A percentile compares a stretch with the other conserved stretches of the same genome.
Evolutionary conservation across 441 rosid species (phyloP).

Genomic region (Bruguiera hainesii): DNA sequence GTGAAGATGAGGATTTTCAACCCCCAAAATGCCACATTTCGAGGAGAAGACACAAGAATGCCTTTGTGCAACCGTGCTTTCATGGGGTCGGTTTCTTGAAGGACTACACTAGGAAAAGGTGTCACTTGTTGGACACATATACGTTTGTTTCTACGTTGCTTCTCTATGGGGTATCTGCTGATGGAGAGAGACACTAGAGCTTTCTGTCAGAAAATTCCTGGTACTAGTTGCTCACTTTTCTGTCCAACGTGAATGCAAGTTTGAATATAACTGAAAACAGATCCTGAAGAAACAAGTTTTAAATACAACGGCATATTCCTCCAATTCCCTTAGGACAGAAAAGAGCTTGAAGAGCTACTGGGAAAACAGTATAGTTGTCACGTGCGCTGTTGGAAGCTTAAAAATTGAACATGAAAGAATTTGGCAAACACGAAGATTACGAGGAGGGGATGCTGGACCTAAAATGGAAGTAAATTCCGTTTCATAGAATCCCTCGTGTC

Average conservation of each 20-base stretch:
- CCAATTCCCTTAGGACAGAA: slow-evolving; percentile 1
- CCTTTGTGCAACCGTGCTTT: slow-evolving; percentile 31
- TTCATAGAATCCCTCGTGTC: slow-evolving; percentile 23
- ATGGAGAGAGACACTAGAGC: background rate
- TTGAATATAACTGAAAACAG: too few species aligned
- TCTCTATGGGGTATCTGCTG: background rate
- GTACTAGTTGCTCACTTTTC: background rate
- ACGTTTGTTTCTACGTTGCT: slow-evolving; percentile 23
- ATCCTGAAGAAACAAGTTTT: too few species aligned
- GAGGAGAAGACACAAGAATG: background rate
- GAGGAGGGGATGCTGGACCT: slow-evolving; percentile 38
- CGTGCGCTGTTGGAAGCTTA: background rate
- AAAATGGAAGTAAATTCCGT: slow-evolving; percentile 28
- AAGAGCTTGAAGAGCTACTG: background rate
- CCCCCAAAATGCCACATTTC: background rate
- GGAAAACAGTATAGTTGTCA: background rate
- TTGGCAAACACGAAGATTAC: slow-evolving; percentile 2
- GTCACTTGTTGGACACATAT: slow-evolving; percentile 1
- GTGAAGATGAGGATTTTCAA: slow-evolving; percentile 13
- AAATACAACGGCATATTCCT: slow-evolving; percentile 7
- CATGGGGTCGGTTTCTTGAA: slow-evolving; percentile 38
- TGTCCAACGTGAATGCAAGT: too few species aligned
- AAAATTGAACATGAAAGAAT: background rate
- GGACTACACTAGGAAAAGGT: slow-evolving; percentile 17
- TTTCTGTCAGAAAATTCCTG: background rate